A percentile compares a stretch with the other conserved stretches of the same genome.
Conservation (phyloP, 2,329 filamentous ascomycete genomes). For the Cordyceps fumosorosea region DNA sequence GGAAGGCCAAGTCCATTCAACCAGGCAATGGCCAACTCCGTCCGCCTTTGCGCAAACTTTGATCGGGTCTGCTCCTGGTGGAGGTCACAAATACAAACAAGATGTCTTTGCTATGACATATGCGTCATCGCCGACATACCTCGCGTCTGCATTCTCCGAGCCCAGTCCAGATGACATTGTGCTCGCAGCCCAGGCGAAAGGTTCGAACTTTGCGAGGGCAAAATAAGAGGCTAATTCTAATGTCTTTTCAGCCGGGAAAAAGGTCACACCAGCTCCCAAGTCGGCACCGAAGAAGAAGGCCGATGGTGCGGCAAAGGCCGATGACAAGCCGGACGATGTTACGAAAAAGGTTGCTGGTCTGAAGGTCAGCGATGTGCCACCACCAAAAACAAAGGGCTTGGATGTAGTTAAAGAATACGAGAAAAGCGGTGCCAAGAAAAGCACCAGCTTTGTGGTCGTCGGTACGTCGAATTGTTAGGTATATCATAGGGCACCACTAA, state of each 20-base stretch:
- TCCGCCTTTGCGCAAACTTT: constrained; percentile 52
- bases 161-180: constrained; percentile 92
- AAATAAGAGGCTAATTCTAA: constrained; percentile 48
- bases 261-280: constrained; percentile 33
- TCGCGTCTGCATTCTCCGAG: constrained; percentile 63
- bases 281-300: constrained; percentile 35
- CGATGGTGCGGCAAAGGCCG: constrained; percentile 23
- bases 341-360: constrained; percentile 27
- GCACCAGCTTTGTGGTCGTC: constrained; percentile 86
- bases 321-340: constrained; percentile 17
- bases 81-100: constrained; percentile 22
- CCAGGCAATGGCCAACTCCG: constrained; percentile 26
- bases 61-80: constrained; percentile 36
- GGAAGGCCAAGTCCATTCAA: background rate
- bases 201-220: constrained; percentile 57
- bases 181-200: constrained; percentile 80
- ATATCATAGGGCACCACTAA: background rate
- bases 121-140: constrained; percentile 40
- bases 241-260: constrained; percentile 47
- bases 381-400: constrained; percentile 68
- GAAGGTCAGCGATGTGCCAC: constrained; percentile 45
- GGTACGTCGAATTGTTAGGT: constrained; percentile 48
- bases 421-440: constrained; percentile 68
- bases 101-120: constrained; percentile 42
- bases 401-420: constrained; percentile 78